Evolutionary conservation across 2,329 filamentous ascomycete genomes (phyloP), one percentile per base, ranked within the genome.

Genomic region (Cladophialophora bantiana): DNA sequence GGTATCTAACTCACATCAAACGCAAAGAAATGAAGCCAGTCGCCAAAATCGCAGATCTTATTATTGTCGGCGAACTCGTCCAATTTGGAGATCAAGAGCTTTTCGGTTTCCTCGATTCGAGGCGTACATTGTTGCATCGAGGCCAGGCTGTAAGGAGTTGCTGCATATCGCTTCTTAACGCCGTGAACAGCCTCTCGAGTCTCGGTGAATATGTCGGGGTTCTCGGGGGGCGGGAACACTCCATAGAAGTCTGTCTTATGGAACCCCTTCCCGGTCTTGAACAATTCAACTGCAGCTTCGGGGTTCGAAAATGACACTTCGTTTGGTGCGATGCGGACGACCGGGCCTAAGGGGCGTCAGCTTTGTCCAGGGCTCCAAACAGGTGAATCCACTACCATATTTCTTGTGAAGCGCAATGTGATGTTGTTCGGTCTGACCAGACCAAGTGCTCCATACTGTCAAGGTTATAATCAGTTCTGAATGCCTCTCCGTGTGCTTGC

Each of bases 201-300:
- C 74, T 86, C 84, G 48, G 85, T 86, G 75, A 86, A 86, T 73
- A 86, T 86, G 67, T 86, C 84, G 5, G 84, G 84, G 75, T 86
- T 85, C 75, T 85, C 83, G 0, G 83, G 81, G 3, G 84, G 84
- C 35, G 84, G 84, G 72, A 86, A 86, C 6, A 86, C 84, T 45
- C 74, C 77, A 72, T 85, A 85, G 69, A 85, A 85, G 64, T 80
- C 75, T 2, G 83, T 85, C 77, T 85, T 85, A 76, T 81, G 79
- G 75, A 85, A 85, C 20, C 82, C 78, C 73, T 83, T 84, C 7
- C 84, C 84, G 0, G 83, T 83, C 53, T 79, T 79, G 34, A 85
- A 76, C 12, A 85, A 69, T 40, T 78, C 74, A 2, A 83, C 77
- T 4, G 83, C 81, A 0, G 82, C 80, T 62, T 81, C 77, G 2